These are phyloP conservation scores for Alternaria rosae DNA, from an alignment of 2,329 filamentous ascomycete genomes.

Conservation along the genomic window DNA sequence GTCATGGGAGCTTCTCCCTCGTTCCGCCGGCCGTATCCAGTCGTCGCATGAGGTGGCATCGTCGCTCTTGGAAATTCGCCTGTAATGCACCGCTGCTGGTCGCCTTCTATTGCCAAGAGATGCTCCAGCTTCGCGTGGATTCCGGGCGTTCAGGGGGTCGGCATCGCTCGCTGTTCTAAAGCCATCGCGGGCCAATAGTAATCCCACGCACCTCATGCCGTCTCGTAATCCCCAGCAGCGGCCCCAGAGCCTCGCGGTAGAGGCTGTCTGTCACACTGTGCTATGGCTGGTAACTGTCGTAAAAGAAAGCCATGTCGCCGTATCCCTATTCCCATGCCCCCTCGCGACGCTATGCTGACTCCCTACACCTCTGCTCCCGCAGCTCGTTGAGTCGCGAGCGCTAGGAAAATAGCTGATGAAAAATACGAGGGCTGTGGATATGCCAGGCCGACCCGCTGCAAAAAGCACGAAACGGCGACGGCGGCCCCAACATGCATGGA, in stretches of 20 bases:
- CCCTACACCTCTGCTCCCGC: not conserved
- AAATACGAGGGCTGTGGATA: slow-evolving; percentile 29
- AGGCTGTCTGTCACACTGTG: slow-evolving; percentile 20
- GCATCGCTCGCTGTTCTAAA: slow-evolving; percentile 9
- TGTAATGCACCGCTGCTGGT: slow-evolving; percentile 17
- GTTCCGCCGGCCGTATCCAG: not conserved
- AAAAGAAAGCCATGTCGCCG: slow-evolving; percentile 3
- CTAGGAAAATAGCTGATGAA: slow-evolving; percentile 22
- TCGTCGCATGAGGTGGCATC: slow-evolving; percentile 22
- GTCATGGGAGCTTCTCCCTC: not conserved
- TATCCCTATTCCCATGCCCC: slow-evolving; percentile 15
- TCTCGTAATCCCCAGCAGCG: slow-evolving; percentile 12
- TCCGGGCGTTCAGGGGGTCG: slow-evolving; percentile 12
- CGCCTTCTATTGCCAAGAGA: slow-evolving; percentile 21
- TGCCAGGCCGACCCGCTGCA: slow-evolving; percentile 20
- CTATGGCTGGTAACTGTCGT: slow-evolving; percentile 11
- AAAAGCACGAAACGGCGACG: slow-evolving; percentile 14
- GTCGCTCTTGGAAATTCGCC: slow-evolving; percentile 19
- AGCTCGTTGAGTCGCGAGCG: slow-evolving; percentile 10
- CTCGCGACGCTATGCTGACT: not conserved
- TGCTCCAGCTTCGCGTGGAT: slow-evolving; percentile 12
- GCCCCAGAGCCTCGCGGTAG: slow-evolving; percentile 15
- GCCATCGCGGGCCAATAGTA: slow-evolving; percentile 10
- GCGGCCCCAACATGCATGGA: slow-evolving; percentile 20
- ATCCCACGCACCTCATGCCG: slow-evolving; percentile 7